These are phyloP conservation scores for Ormosia emarginata DNA, from an alignment of 306 rosid species.

Conservation along the genomic window DNA sequence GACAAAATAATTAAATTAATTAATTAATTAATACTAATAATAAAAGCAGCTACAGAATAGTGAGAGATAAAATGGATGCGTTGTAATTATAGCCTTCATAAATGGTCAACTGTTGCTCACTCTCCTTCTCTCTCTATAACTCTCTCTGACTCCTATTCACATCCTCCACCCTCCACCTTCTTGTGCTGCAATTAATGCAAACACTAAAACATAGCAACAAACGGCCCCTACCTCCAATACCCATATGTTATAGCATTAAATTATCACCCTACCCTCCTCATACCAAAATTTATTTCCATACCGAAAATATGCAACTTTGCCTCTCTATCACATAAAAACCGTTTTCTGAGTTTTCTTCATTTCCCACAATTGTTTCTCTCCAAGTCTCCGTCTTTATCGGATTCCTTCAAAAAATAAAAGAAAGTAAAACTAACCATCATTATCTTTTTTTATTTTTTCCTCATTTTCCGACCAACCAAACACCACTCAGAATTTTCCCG, in stretches of 20 bases:
- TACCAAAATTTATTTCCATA: constrained; percentile 25
- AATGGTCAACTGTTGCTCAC: constrained; percentile 24
- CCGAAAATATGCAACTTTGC: constrained; percentile 19
- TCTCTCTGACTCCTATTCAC: neutral
- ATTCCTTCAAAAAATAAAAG: neutral
- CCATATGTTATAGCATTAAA: constrained; percentile 21
- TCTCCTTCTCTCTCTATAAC: neutral
- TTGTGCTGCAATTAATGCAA: constrained; percentile 31
- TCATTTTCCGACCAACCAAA: constrained; percentile 7
- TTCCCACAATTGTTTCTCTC: neutral
- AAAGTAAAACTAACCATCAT: neutral
- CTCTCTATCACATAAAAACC: neutral
- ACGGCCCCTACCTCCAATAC: constrained; percentile 19
- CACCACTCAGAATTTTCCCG: neutral
- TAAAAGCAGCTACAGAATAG: constrained; percentile 17
- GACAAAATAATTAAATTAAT: neutral
- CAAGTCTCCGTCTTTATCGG: neutral
- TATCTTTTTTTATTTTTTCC: neutral
- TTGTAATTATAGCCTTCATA: constrained; percentile 27
- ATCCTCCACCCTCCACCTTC: neutral
- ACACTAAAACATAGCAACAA: constrained; percentile 12
- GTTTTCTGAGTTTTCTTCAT: neutral
- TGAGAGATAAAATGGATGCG: constrained; percentile 33
- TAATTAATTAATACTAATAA: constrained; percentile 1
- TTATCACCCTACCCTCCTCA: neutral